Conservation (phyloP, 106 monocot genomes). For the Dioscorea zingiberensis region DNA sequence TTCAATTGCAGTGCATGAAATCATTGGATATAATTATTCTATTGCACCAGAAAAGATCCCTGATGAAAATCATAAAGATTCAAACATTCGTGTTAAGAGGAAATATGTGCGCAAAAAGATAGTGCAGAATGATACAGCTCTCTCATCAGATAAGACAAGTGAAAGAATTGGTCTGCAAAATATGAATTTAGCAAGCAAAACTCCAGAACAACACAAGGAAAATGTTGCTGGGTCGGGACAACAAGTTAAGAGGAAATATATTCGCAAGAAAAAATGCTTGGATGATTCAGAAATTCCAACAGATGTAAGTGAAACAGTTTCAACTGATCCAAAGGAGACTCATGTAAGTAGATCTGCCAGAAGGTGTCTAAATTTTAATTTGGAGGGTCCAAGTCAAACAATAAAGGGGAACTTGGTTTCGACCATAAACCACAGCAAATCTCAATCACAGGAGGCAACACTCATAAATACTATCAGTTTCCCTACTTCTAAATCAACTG, state of each 20-base stretch:
- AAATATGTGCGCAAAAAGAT: no score
- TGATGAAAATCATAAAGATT: no score
- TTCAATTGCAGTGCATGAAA: background rate
- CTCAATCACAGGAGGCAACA: background rate
- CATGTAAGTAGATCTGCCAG: slow-evolving; percentile 28
- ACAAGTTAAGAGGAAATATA: slow-evolving; percentile 39
- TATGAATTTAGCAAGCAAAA: no score
- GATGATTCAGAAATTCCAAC: slow-evolving; percentile 4
- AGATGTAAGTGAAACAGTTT: background rate
- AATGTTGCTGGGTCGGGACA: no score
- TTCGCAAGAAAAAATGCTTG: slow-evolving; percentile 28
- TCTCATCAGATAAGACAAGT: no score
- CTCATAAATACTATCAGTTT: background rate
- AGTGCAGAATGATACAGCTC: no score
- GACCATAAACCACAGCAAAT: no score
- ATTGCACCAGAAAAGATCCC: no score
- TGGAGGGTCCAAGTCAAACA: slow-evolving; percentile 9
- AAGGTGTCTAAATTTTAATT: slow-evolving; percentile 50
- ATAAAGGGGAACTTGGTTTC: background rate
- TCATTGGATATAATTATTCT: no score
- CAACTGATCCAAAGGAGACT: background rate
- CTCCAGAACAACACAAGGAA: no score
- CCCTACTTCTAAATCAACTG: slow-evolving; percentile 4
- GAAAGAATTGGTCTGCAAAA: no score
- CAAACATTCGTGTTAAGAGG: no score